These are phyloP conservation scores for Taphrina wiesneri DNA, from an alignment of 1,139 yeast genomes.

Conservation along the genomic window DNA sequence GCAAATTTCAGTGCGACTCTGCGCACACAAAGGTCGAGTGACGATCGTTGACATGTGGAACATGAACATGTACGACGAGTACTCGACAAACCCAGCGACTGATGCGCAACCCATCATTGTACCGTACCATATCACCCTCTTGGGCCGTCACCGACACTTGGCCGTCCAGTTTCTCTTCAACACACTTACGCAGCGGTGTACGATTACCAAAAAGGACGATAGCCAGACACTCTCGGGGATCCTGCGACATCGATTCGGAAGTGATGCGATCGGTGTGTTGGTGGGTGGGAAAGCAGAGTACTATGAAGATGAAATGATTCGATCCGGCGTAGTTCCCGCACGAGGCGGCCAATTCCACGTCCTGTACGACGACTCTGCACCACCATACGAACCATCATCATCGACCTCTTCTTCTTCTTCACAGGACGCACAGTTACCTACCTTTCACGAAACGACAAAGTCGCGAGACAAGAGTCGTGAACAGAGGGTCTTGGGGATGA, in stretches of 20 bases:
- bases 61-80: slow-evolving; percentile 10
- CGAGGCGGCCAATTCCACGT: slow-evolving; percentile 1
- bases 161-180: slow-evolving; percentile 20
- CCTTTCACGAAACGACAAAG: not conserved
- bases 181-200: not conserved
- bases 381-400: not conserved
- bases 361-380: slow-evolving; percentile 25
- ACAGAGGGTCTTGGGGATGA: not conserved
- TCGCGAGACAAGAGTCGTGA: not conserved
- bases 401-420: not conserved
- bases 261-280: slow-evolving; percentile 20
- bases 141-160: slow-evolving; percentile 22
- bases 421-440: not conserved
- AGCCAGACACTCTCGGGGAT: slow-evolving; percentile 5
- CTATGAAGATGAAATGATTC: slow-evolving; percentile 20
- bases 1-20: too few species aligned
- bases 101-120: slow-evolving; percentile 14
- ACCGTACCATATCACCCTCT: not conserved
- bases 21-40: not conserved
- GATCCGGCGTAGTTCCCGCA: not conserved
- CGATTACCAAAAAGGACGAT: not conserved
- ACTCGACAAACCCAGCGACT: slow-evolving; percentile 1
- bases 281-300: slow-evolving; percentile 14
- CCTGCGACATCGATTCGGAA: slow-evolving; percentile 23
- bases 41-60: not conserved